Conservation (phyloP, 1,284 basidiomycete species). For the Cystobasidiaceae sp. region DNA sequence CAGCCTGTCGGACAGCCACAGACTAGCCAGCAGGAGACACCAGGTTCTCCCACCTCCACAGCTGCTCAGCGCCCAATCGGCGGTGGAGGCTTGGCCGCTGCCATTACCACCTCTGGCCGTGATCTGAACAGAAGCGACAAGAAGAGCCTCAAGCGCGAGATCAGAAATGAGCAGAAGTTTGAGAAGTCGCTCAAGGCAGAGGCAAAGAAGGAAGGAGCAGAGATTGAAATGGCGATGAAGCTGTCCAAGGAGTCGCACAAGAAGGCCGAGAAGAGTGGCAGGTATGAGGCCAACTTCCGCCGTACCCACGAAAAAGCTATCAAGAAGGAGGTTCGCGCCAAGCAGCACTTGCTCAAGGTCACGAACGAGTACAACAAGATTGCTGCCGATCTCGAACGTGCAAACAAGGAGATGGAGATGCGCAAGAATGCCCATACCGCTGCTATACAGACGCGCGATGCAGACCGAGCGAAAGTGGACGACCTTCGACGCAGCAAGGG, state of each 20-base stretch:
- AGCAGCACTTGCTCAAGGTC: slow-evolving; percentile 15
- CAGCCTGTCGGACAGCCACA: neutral
- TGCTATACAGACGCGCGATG: slow-evolving; percentile 24
- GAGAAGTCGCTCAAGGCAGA: slow-evolving; percentile 15
- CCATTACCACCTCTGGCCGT: slow-evolving; percentile 26
- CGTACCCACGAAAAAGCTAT: slow-evolving; percentile 27
- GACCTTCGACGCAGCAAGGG: slow-evolving; percentile 18
- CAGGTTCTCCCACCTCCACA: slow-evolving; percentile 1
- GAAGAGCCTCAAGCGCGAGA: slow-evolving; percentile 23
- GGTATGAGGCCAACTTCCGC: slow-evolving; percentile 16
- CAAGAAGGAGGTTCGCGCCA: slow-evolving; percentile 25
- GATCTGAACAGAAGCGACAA: slow-evolving; percentile 17
- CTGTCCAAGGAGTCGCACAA: slow-evolving; percentile 13
- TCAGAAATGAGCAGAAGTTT: slow-evolving; percentile 21
- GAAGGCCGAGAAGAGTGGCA: slow-evolving; percentile 16
- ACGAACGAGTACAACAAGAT: slow-evolving; percentile 29
- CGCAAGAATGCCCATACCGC: slow-evolving; percentile 23
- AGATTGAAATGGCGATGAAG: slow-evolving; percentile 16
- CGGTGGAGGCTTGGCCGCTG: slow-evolving; percentile 25
- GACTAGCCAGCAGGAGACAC: neutral
- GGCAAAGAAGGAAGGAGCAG: slow-evolving; percentile 16
- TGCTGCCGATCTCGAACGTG: slow-evolving; percentile 24
- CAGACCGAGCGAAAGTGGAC: slow-evolving; percentile 8
- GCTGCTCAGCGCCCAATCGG: slow-evolving; percentile 3
- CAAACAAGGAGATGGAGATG: slow-evolving; percentile 26